Evolutionary conservation across 2,329 filamentous ascomycete genomes (phyloP).

Genomic region (Hymenoscyphus fraxineus): DNA sequence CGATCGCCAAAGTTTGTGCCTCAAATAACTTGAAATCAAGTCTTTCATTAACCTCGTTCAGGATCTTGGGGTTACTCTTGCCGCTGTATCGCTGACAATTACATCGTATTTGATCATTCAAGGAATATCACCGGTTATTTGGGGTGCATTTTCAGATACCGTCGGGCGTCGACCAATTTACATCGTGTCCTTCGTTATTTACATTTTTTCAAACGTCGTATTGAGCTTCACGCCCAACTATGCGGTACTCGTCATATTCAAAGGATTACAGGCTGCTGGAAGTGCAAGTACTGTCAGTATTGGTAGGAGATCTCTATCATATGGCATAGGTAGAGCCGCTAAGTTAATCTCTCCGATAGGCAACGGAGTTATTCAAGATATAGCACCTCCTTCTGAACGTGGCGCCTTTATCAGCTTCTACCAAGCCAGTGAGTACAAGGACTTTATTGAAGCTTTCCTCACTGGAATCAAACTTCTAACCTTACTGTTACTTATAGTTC

Average conservation of each 20-base stretch:
- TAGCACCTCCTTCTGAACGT: background rate
- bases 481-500: too few relatives aligned
- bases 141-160: conserved; percentile 46
- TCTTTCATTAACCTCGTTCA: background rate
- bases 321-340: background rate
- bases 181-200: conserved; percentile 43
- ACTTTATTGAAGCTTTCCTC: too few relatives aligned
- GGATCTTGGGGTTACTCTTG: conserved; percentile 34
- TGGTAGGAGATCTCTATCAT: conserved; percentile 33
- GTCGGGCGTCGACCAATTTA: conserved; percentile 40
- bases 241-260: conserved; percentile 41
- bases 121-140: conserved; percentile 46
- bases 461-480: too few relatives aligned
- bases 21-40: too few relatives aligned
- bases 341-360: background rate
- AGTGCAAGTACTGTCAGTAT: conserved; percentile 47
- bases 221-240: conserved; percentile 44
- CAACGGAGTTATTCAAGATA: background rate
- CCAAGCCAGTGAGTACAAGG: background rate
- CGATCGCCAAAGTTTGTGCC: too few relatives aligned
- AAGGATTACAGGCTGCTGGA: conserved; percentile 46
- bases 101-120: conserved; percentile 49
- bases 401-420: background rate
- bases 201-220: conserved; percentile 44
- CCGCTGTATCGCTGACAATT: conserved; percentile 40